These are phyloP conservation scores for Geotrichum aggregatum DNA, from an alignment of 1,139 yeast species.

Conservation along the genomic window DNA sequence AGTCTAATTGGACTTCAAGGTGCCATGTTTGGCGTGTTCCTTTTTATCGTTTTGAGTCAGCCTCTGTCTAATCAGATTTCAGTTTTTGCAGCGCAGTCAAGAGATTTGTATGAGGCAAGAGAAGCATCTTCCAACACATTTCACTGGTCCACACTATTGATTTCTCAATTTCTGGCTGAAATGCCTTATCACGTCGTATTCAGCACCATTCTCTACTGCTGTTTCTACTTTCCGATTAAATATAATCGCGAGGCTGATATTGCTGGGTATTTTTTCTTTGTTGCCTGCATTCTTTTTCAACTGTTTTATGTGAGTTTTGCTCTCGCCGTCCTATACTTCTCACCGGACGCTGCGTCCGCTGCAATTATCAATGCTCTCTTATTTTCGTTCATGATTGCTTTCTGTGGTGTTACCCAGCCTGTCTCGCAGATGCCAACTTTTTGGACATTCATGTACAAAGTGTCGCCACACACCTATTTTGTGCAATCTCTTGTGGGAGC, in stretches of 20 bases:
- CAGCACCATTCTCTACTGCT: slow-evolving; percentile 50
- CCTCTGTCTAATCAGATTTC: slow-evolving; percentile 58
- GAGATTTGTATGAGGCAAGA: slow-evolving; percentile 59
- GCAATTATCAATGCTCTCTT: slow-evolving; percentile 52
- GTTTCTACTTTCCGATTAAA: slow-evolving; percentile 56
- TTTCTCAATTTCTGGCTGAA: slow-evolving; percentile 52
- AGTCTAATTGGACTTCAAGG: slow-evolving; percentile 51
- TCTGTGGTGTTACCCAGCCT: slow-evolving; percentile 65
- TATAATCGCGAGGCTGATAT: slow-evolving; percentile 45
- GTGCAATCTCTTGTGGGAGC: slow-evolving; percentile 52
- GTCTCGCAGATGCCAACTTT: slow-evolving; percentile 55
- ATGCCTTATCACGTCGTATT: slow-evolving; percentile 53
- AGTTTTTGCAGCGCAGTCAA: slow-evolving; percentile 51
- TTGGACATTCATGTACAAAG: slow-evolving; percentile 61
- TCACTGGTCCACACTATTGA: slow-evolving; percentile 56
- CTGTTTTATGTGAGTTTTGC: slow-evolving; percentile 54
- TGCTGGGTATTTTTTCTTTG: slow-evolving; percentile 55
- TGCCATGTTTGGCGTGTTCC: slow-evolving; percentile 50
- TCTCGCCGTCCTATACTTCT: slow-evolving; percentile 50
- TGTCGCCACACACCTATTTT: slow-evolving; percentile 64
- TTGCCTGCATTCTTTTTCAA: slow-evolving; percentile 53
- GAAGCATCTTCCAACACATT: slow-evolving; percentile 62
- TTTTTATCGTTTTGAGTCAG: slow-evolving; percentile 48
- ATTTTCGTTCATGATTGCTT: slow-evolving; percentile 50
- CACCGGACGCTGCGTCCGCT: slow-evolving; percentile 63